phyloP scores from a whole-genome alignment of 1,139 yeast species.

The Candida smagusa region DNA sequence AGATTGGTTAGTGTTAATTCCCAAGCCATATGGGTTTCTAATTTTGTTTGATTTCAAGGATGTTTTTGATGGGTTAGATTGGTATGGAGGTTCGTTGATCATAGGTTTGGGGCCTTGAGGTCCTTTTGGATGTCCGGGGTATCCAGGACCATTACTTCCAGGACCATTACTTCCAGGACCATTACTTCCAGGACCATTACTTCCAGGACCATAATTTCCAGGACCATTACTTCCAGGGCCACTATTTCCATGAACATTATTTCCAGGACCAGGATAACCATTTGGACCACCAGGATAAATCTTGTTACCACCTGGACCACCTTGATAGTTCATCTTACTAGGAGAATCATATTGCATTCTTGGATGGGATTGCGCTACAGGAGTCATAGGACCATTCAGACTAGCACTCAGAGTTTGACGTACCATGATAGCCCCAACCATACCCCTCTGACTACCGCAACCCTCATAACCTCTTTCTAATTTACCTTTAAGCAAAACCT shows the following conservation, averaged over 20 bases:
- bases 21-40: constrained; percentile 5
- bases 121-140: background rate
- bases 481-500: constrained; percentile 60
- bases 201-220: too few relatives aligned
- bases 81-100: too few relatives aligned
- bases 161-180: background rate
- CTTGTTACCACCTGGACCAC: background rate
- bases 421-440: constrained; percentile 50
- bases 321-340: background rate
- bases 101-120: too few relatives aligned
- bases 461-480: constrained; percentile 76
- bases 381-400: constrained; percentile 1
- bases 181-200: background rate
- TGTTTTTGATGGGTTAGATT: too few relatives aligned
- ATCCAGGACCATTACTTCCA: background rate
- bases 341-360: background rate
- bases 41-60: background rate
- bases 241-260: too few relatives aligned
- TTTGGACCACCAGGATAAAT: constrained; percentile 1
- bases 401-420: constrained; percentile 7
- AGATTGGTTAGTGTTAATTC: constrained; percentile 2
- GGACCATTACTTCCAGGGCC: background rate
- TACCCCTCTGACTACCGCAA: constrained; percentile 68
- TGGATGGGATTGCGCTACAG: constrained; percentile 2
- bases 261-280: background rate